Percentiles rank a stretch among this genome's conserved stretches.
phyloP scores from a whole-genome alignment of 176 grass and related monocot species.

The Oryza longistaminata region DNA sequence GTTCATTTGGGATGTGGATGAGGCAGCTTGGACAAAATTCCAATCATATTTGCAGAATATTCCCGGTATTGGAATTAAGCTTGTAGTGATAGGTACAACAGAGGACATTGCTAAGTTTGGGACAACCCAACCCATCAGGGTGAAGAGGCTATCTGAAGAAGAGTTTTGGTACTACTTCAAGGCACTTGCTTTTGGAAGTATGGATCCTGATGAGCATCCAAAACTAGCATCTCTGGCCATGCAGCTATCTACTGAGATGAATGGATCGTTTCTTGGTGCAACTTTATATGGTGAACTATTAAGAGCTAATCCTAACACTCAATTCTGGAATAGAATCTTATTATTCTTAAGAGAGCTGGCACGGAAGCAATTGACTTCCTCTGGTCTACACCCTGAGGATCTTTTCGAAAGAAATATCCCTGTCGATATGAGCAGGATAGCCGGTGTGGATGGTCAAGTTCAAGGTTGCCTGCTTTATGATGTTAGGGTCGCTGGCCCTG shows the following conservation, averaged over 20 bases:
- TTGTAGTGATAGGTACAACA: conserved; percentile 16
- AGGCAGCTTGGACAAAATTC: conserved; percentile 24
- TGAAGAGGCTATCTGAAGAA: conserved; percentile 38
- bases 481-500: conserved; percentile 26
- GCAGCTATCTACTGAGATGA: conserved; percentile 24
- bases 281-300: conserved; percentile 32
- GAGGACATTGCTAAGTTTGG: not conserved
- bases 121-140: conserved; percentile 28
- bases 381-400: not conserved
- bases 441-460: not conserved
- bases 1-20: conserved; percentile 15
- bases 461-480: conserved; percentile 5
- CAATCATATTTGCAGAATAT: conserved; percentile 17
- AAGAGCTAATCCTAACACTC: conserved; percentile 10
- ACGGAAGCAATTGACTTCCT: not conserved
- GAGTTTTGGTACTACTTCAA: conserved; percentile 51
- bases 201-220: conserved; percentile 31
- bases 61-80: conserved; percentile 16
- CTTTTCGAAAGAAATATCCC: conserved; percentile 3
- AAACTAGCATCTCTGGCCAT: conserved; percentile 26
- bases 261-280: conserved; percentile 36
- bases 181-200: conserved; percentile 42
- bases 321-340: conserved; percentile 25
- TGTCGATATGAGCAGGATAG: not conserved
- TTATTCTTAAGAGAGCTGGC: not conserved